Base-by-base conservation (phyloP, 148 eudicot species). In the Diospyros kaki region DNA sequence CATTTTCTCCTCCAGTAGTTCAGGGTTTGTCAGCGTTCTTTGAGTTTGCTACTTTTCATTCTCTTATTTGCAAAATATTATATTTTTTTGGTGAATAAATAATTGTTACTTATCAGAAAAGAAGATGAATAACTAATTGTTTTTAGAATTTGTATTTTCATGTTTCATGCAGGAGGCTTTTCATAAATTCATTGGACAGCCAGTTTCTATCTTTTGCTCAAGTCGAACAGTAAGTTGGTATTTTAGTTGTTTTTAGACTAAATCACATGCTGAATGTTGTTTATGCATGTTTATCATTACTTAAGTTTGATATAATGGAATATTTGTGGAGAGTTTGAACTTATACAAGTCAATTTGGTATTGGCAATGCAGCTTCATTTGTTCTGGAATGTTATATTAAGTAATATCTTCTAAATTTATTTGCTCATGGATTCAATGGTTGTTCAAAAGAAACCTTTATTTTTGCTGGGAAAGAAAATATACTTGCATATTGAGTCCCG, bases 161-260 rank as follows among this genome's bases (percentile, higher is more conserved):
- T 77, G 69, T 52, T 78, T 72, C 13, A 52, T 76, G 78, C 86
- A 95, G 99, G 94, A 88, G 58, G 99, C 99, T 52, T 95, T 95
- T 79, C 87, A 73, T 73, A 95, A 87, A 76, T 95, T 95, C 76
- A 81, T 95, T 58, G 99, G 99, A 66, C 93, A 93, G 77, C 93
- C 98, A 18, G 96, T 93, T 78, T 84, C 94, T 3, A 69, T 95
- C 52, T 86, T 87, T 73, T 93, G 99, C 86, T 93, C 98, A 39
- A 95, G 99, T 74, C 84, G 99, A 77, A 95, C 99, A 58, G 99
- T 95, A 82, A 84, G 88, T 83, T 15, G 41, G 18, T 72, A 17
- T 64, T 69, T 72, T 56, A 1, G 2, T 63, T 9, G 8, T 50
- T 12, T 66, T 3, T 38, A 12, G 15, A 12, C 40, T 51, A 51